Evolutionary conservation across 2,329 filamentous ascomycete genomes (phyloP), one percentile per base, ranked within the genome.

Genomic region (Blastomyces percursus): DNA sequence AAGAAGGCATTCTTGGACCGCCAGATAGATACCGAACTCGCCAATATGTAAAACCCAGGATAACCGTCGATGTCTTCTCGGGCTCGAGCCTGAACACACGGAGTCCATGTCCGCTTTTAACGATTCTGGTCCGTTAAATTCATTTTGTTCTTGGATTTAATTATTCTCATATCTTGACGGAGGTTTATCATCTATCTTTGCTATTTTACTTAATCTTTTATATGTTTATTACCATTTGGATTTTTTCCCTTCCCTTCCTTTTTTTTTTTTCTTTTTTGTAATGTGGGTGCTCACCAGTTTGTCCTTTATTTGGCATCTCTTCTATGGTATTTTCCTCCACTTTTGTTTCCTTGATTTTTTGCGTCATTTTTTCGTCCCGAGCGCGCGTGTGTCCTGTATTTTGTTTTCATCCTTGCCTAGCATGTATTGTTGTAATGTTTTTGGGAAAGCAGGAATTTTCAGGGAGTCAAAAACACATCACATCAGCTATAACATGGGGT

Each of bases 11-110:
- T 96, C 78, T 85, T 97, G 79, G 93, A 96, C 77, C 83, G 87
- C 68, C 89, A 92, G 78, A 97, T 99, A 76, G 94, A 99, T 77
- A 84, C 85, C 62, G 92, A 97, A 80, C 79, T 99, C 72, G 91
- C 92, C 66, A 95, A 88, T 75, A 96, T 97, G 92, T 96, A 82
- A 75, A 62, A 60, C 2, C 19, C 16, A 51, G n/a, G 27, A 24
- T 51, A 7, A n/a, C 11, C 32, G 32, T 14, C 12, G 40, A 21
- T 9, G 24, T 30, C 11, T 27, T 59, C 32, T 59, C 24, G 21
- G 7, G 38, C 38, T 24, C 16, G n/a, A 42, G 7, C 38, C 27
- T 19, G 30, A 2, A 11, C 32, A 35, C 8, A 11, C 11, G 8
- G 32, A 11, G 32, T 35, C 32, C 7, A 11, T 35, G 7, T 11